A percentile compares a stretch with the other conserved stretches of the same genome.
These are phyloP conservation scores for Elasticomyces elasticus DNA, from an alignment of 495 filamentous ascomycete species.

Conservation along the genomic window DNA sequence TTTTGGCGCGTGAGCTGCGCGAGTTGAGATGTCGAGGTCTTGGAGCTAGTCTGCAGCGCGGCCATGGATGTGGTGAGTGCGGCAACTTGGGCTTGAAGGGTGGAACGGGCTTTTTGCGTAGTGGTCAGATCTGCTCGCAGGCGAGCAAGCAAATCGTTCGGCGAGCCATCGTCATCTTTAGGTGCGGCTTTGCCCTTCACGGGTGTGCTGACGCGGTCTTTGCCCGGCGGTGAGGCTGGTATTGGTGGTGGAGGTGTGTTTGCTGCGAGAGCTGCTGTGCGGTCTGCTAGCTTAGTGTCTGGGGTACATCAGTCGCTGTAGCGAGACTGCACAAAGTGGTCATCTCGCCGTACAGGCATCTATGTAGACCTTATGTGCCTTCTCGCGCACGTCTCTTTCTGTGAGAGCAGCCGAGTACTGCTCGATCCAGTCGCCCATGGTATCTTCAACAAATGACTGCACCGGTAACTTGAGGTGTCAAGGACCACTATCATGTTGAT, in stretches of 20 bases:
- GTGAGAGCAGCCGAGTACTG: slow-evolving; percentile 31
- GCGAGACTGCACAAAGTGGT: neutral
- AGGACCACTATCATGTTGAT: too few relatives aligned
- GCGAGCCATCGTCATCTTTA: slow-evolving; percentile 6
- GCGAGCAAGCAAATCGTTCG: slow-evolving; percentile 16
- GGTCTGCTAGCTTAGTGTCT: slow-evolving; percentile 37
- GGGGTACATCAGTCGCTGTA: neutral
- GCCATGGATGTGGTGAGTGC: slow-evolving; percentile 24
- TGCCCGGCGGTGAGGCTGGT: neutral
- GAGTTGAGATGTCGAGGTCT: slow-evolving; percentile 44
- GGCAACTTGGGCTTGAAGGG: slow-evolving; percentile 25
- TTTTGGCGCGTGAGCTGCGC: slow-evolving; percentile 53
- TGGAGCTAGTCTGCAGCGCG: slow-evolving; percentile 26
- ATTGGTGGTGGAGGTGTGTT: slow-evolving; percentile 2
- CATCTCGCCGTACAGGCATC: slow-evolving; percentile 26
- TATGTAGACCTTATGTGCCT: slow-evolving; percentile 28
- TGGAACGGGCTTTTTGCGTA: slow-evolving; percentile 29
- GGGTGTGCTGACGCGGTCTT: neutral
- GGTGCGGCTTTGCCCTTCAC: slow-evolving; percentile 3
- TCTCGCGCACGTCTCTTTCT: slow-evolving; percentile 30
- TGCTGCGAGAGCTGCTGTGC: slow-evolving; percentile 24
- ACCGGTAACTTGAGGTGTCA: too few relatives aligned
- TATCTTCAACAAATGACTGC: neutral
- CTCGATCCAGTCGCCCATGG: slow-evolving; percentile 31
- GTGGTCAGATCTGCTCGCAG: slow-evolving; percentile 31